Base-by-base conservation (phyloP, 306 rosid genomes). In the Hylodesmum podocarpum region DNA sequence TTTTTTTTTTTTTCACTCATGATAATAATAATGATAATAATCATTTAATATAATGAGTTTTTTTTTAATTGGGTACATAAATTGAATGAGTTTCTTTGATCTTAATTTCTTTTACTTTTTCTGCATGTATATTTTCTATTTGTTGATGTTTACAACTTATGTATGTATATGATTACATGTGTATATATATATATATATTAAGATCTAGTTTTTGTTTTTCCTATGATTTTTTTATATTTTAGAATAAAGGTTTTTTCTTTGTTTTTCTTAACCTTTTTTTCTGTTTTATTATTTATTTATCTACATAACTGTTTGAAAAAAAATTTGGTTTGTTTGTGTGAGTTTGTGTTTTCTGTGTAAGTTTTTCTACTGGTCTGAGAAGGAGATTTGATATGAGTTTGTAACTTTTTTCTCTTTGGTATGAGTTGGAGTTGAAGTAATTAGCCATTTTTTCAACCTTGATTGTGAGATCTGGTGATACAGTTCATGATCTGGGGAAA, bases 401-500 rank as follows among this genome's bases (percentile, higher is more conserved):
- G n/a, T n/a, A n/a, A n/a, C 5, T 19, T 31, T 7, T 13, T 51
- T 66, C 6, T 66, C 22, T 77, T 66, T 69, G 6, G 28, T 29
- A 1, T 69, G 57, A 55, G 75, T 11, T 78, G 28, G 65, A n/a
- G 40, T 34, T 58, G 36, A 19, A 49, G 34, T 8, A 13, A 34
- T 36, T 22, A 19, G 33, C 22, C 47, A 19, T n/a, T 36, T 7
- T 34, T 21, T 74, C 24, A 34, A 24, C n/a, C 75, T 66, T 66
- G 67, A 25, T 83, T 65, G 21, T 66, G 76, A 78, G 86, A 81
- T 81, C 88, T 70, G 80, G 55, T 5, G 57, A 18, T 73, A 14
- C 25, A 14, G 55, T n/a, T 29, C 71, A 70, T 64, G 79, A 81
- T 82, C 76, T 68, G 47, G 19, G 47, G 19, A 63, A 46, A 70